Conservation (phyloP, 2,329 filamentous ascomycete genomes). For the Fusarium burgessii region DNA sequence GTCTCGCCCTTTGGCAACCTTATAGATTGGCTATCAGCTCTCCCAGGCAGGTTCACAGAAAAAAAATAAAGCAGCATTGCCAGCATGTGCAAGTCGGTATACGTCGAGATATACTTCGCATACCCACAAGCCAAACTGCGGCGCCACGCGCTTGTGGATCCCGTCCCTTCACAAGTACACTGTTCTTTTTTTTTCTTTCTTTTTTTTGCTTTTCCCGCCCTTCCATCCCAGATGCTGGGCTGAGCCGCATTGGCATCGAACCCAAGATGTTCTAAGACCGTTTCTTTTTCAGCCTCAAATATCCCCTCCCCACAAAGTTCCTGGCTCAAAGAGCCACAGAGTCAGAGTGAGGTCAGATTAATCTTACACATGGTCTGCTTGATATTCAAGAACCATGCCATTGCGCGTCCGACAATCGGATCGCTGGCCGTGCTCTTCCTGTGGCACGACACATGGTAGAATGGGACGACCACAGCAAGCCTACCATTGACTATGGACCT, state of each 20-base stretch:
- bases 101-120: conserved; percentile 29
- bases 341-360: conserved; percentile 10
- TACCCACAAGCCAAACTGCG: conserved; percentile 35
- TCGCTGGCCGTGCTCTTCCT: conserved; percentile 32
- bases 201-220: conserved; percentile 22
- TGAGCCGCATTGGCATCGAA: conserved; percentile 41
- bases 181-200: conserved; percentile 7
- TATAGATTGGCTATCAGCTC: neutral
- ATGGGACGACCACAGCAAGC: conserved; percentile 39
- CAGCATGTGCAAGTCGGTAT: conserved; percentile 29
- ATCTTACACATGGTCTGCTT: conserved; percentile 26
- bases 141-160: conserved; percentile 45
- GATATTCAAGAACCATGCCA: conserved; percentile 12
- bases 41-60: neutral
- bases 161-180: conserved; percentile 18
- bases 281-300: conserved; percentile 45
- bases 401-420: conserved; percentile 26
- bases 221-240: conserved; percentile 40
- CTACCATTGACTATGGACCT: conserved; percentile 30
- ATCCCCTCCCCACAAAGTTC: conserved; percentile 28
- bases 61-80: conserved; percentile 14
- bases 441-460: conserved; percentile 45
- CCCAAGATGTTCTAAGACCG: conserved; percentile 30
- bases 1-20: neutral
- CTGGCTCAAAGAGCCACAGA: conserved; percentile 4